Conservation (phyloP, 495 filamentous ascomycete species). For the Hyphodiscus hymeniophilus region DNA sequence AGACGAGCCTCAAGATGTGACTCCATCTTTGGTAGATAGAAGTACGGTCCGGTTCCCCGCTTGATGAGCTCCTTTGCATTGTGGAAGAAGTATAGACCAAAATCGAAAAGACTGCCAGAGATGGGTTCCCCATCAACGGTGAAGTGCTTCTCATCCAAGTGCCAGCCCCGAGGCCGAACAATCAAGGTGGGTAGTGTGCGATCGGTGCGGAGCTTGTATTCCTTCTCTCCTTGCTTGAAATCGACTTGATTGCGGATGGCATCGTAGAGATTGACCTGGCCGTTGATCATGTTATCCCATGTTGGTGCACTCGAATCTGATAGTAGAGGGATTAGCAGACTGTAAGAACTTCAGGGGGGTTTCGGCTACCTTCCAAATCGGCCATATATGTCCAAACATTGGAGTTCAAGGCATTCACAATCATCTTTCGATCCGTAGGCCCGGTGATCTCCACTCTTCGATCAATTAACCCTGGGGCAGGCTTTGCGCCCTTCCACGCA, state of each 20-base stretch:
- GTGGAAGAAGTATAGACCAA: conserved; percentile 99
- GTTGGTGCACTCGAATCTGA: conserved; percentile 93
- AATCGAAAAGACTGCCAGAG: conserved; percentile 90
- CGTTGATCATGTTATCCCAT: conserved; percentile 99
- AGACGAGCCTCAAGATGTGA: conserved; percentile 93
- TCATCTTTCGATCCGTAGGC: conserved; percentile 98
- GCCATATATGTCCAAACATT: conserved; percentile 99
- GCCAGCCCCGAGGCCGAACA: conserved; percentile 83
- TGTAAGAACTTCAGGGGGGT: not conserved
- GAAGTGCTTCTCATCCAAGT: conserved; percentile 97
- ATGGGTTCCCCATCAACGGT: conserved; percentile 94
- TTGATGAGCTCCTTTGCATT: conserved; percentile 85
- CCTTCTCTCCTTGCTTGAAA: conserved; percentile 91
- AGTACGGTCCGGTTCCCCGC: conserved; percentile 86
- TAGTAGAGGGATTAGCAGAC: not conserved
- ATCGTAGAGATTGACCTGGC: conserved; percentile 97
- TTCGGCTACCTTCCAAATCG: conserved; percentile 78
- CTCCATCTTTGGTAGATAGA: conserved; percentile 99
- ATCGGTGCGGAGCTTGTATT: conserved; percentile 95
- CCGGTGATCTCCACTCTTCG: conserved; percentile 98
- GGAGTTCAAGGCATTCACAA: conserved; percentile 94
- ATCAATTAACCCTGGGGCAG: conserved; percentile 89
- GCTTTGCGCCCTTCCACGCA: conserved; percentile 89
- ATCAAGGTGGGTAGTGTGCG: conserved; percentile 72
- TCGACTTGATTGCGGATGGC: conserved; percentile 91